Conservation (phyloP, 2,329 filamentous ascomycete species). For the Pezicula carpinea region DNA sequence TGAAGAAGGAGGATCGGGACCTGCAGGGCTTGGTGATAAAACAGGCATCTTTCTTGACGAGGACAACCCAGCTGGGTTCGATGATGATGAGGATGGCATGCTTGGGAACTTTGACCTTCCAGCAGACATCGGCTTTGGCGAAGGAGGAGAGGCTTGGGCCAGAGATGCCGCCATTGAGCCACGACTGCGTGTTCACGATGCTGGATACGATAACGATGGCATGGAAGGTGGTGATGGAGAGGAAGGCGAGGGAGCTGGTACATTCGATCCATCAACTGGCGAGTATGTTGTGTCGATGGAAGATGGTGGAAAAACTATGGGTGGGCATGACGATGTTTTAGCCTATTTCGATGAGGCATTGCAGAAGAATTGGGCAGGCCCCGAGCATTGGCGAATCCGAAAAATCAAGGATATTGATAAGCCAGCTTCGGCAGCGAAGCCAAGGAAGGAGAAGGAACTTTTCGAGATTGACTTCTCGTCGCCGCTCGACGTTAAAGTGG, state of each 20-base stretch:
- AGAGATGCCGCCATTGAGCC: constrained; percentile 81
- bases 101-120: constrained; percentile 68
- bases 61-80: constrained; percentile 77
- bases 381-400: constrained; percentile 97
- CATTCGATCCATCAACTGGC: constrained; percentile 62
- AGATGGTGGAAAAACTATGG: constrained; percentile 59
- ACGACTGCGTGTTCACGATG: constrained; percentile 75
- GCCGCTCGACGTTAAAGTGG: constrained; percentile 64
- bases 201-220: constrained; percentile 49
- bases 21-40: constrained; percentile 53
- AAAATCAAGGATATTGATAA: constrained; percentile 80
- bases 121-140: constrained; percentile 1
- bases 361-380: constrained; percentile 95
- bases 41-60: constrained; percentile 84
- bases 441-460: constrained; percentile 90
- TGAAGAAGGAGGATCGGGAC: constrained; percentile 36
- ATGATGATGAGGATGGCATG: constrained; percentile 67
- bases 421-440: constrained; percentile 52
- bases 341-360: constrained; percentile 96
- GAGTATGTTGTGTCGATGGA: constrained; percentile 79
- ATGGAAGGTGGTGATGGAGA: constrained; percentile 47
- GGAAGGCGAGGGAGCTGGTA: constrained; percentile 44
- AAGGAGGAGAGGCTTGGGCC: constrained; percentile 50
- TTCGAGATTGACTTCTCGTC: constrained; percentile 90
- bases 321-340: constrained; percentile 86